Evolutionary conservation across 352 stramenopile species (phyloP).

Genomic region (Phytophthora sojae): DNA sequence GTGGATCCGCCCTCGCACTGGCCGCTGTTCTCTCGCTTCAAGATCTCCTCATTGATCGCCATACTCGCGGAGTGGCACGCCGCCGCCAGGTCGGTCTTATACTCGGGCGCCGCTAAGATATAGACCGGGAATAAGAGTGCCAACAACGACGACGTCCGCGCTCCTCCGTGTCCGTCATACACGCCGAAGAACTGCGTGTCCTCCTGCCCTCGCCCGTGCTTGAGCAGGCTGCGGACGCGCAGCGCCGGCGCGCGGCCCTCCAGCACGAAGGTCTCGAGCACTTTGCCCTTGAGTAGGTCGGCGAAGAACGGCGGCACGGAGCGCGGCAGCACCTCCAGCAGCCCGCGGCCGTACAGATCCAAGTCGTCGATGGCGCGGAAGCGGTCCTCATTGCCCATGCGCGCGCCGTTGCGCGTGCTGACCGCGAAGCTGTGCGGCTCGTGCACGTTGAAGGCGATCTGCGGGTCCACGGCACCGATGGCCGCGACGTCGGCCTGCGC

Average conservation of each 20-base stretch:
- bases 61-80: slow-evolving; percentile 55
- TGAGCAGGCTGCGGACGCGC: slow-evolving; percentile 46
- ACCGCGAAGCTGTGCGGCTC: slow-evolving; percentile 39
- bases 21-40: slow-evolving; percentile 54
- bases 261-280: slow-evolving; percentile 62
- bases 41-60: slow-evolving; percentile 76
- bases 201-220: slow-evolving; percentile 23
- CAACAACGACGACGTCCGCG: slow-evolving; percentile 63
- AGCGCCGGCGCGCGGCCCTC: slow-evolving; percentile 49
- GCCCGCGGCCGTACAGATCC: slow-evolving; percentile 60
- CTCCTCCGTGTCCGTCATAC: slow-evolving; percentile 82
- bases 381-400: slow-evolving; percentile 72
- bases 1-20: slow-evolving; percentile 71
- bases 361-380: slow-evolving; percentile 75
- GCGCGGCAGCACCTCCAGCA: slow-evolving; percentile 55
- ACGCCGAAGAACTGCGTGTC: slow-evolving; percentile 76
- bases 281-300: slow-evolving; percentile 39
- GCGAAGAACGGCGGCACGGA: slow-evolving; percentile 27
- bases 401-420: slow-evolving; percentile 53
- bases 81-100: slow-evolving; percentile 45
- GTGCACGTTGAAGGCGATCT: slow-evolving; percentile 54
- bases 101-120: slow-evolving; percentile 64
- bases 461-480: slow-evolving; percentile 51
- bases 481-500: slow-evolving; percentile 11
- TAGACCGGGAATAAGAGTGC: slow-evolving; percentile 77